Evolutionary conservation across 768 basidiomycete genomes (phyloP).

Genomic region (Amanita rimosa): DNA sequence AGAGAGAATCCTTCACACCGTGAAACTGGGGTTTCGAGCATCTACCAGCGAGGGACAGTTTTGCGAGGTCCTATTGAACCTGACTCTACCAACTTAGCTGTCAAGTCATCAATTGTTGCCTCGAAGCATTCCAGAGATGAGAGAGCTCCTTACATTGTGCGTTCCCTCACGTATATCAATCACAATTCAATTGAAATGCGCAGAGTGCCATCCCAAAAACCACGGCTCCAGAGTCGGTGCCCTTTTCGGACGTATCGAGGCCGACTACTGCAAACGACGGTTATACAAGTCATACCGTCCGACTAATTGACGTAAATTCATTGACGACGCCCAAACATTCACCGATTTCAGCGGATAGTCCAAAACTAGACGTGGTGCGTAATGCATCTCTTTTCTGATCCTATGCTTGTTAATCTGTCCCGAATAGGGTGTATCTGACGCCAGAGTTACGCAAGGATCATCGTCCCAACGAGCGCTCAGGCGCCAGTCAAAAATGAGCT

Average conservation of each 20-base stretch:
- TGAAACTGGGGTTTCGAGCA: neutral
- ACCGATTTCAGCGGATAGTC: neutral
- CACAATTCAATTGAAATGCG: neutral
- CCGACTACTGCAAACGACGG: neutral
- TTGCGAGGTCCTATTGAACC: neutral
- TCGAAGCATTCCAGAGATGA: neutral
- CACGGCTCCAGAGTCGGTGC: neutral
- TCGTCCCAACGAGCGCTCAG: slow-evolving; percentile 1
- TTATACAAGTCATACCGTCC: neutral
- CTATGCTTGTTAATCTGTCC: neutral
- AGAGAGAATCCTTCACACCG: slow-evolving; percentile 2
- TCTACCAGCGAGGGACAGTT: neutral
- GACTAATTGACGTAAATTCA: neutral
- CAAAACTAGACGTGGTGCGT: slow-evolving; percentile 1
- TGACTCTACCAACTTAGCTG: neutral
- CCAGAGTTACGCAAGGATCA: neutral
- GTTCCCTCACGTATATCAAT: neutral
- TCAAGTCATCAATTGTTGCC: neutral
- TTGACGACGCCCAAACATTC: slow-evolving; percentile 2
- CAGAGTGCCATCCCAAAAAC: neutral
- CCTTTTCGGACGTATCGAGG: neutral
- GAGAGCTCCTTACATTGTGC: neutral
- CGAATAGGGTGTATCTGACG: neutral
- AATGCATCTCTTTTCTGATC: neutral
- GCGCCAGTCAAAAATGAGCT: slow-evolving; percentile 1